A percentile compares a stretch with the other conserved stretches of the same genome.
Conservation (phyloP, 2,329 filamentous ascomycete genomes). For the Metarhizium sp. region DNA sequence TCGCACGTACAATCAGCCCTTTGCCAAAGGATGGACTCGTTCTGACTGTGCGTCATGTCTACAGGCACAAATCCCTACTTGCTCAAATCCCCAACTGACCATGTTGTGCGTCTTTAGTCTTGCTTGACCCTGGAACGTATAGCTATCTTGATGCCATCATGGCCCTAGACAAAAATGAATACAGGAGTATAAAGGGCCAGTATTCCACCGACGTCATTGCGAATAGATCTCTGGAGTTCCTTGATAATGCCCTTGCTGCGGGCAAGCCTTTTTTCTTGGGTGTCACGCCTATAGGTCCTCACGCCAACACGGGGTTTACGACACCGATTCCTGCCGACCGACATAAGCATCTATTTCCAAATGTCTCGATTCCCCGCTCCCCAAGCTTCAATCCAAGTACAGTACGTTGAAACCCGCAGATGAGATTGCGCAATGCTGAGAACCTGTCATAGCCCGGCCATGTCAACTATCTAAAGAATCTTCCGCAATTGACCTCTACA, state of each 20-base stretch:
- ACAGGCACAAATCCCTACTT: too few relatives aligned
- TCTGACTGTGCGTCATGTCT: constrained; percentile 19
- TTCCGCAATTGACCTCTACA: constrained; percentile 29
- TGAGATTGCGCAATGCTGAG: neutral
- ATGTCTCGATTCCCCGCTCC: constrained; percentile 50
- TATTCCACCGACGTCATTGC: constrained; percentile 48
- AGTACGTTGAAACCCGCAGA: constrained; percentile 20
- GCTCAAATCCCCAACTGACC: neutral
- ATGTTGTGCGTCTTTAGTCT: constrained; percentile 12
- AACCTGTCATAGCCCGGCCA: constrained; percentile 14
- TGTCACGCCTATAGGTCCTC: constrained; percentile 57
- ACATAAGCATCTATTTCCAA: constrained; percentile 53
- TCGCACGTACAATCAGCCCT: constrained; percentile 50
- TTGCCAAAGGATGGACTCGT: constrained; percentile 48
- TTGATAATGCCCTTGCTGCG: constrained; percentile 47
- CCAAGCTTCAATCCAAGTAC: constrained; percentile 57
- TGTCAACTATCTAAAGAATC: constrained; percentile 37
- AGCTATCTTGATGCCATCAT: constrained; percentile 38
- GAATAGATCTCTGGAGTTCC: constrained; percentile 46
- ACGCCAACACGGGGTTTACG: constrained; percentile 40
- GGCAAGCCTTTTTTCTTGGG: constrained; percentile 57
- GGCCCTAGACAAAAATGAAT: constrained; percentile 15
- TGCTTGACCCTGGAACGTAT: constrained; percentile 27
- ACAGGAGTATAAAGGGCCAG: constrained; percentile 22
- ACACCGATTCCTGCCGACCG: constrained; percentile 49